These are phyloP conservation scores for Schizophyllum commune DNA, from an alignment of 1,284 basidiomycete genomes.

Conservation along the genomic window DNA sequence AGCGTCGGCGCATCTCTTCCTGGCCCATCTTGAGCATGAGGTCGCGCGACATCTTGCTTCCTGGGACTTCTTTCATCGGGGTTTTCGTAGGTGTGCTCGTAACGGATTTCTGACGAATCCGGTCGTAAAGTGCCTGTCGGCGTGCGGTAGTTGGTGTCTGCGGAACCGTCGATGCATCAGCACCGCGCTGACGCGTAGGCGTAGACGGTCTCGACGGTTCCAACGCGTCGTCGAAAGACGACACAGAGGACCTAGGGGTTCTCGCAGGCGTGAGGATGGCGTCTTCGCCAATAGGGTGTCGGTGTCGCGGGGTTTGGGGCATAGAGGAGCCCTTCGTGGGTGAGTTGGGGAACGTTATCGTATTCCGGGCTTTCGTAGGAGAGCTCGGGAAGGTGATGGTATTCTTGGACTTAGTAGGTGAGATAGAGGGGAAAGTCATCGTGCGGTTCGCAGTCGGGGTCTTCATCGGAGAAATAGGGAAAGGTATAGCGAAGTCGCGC, in stretches of 20 bases:
- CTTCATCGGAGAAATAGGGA: slow-evolving; percentile 25
- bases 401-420: slow-evolving; percentile 19
- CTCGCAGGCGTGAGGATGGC: slow-evolving; percentile 21
- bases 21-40: slow-evolving; percentile 63
- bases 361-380: slow-evolving; percentile 28
- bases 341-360: slow-evolving; percentile 32
- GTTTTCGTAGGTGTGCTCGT: slow-evolving; percentile 58
- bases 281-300: slow-evolving; percentile 25
- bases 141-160: slow-evolving; percentile 66
- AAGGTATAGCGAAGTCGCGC: slow-evolving; percentile 40
- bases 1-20: slow-evolving; percentile 66
- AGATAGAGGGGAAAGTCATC: slow-evolving; percentile 24
- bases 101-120: slow-evolving; percentile 62
- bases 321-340: no score
- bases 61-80: slow-evolving; percentile 29
- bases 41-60: slow-evolving; percentile 47
- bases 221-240: slow-evolving; percentile 25
- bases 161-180: slow-evolving; percentile 45
- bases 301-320: slow-evolving; percentile 37
- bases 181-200: slow-evolving; percentile 53
- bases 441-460: neutral
- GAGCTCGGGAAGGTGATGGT: slow-evolving; percentile 16
- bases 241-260: slow-evolving; percentile 32
- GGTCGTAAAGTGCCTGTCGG: slow-evolving; percentile 70
- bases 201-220: slow-evolving; percentile 47